Base-by-base conservation (phyloP, 176 grass and related monocot genomes). In the Raddia distichophylla region DNA sequence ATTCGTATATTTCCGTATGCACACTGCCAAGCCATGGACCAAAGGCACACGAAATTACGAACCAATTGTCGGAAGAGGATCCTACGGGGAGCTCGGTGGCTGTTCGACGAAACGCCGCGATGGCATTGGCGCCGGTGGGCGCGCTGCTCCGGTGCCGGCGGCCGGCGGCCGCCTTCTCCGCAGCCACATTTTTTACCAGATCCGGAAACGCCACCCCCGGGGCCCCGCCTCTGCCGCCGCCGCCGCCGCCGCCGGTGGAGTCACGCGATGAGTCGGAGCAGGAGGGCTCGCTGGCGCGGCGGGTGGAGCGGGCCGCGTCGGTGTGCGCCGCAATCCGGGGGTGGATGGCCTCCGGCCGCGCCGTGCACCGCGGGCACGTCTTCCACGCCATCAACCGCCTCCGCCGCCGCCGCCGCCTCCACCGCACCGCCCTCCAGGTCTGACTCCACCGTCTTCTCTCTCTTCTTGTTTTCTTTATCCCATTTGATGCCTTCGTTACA, bases 361-460 rank as follows among this genome's bases (percentile, higher is more conserved):
- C 90, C 15, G 91, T 98, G 37, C 81, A 98, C 68, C 89, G 92
- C 32, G 95, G 95, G 10, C 77, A 90, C 78, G 77, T 98, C 4
- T 95, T 98, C 67, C 92, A 98, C 63, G 80, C 93, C 67, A 9
- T 98, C 55, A 98, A 95, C 76, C 92, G 95, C 75, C 86, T 98
- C 75, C 90, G 95, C 0, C 90, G 90, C 67, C 90, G 90, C 67
- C 84, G 56, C 40, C 70, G 71, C 33, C 83, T 82, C n/a, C 66
- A 95, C 72, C 90, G 76, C 77, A 86, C 90, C 34, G 86, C 90
- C 27, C 90, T 95, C 34, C 83, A 98, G 92, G 90, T 94, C 52
- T 4, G 40, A 17, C 43, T 8, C 10, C 2, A 16, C 18, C 64
- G 27, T 27, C 27, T 27, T 58, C 16, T 22, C 50, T 48, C 37